These are phyloP conservation scores for Coprinopsis marcescibilis DNA, from an alignment of 768 basidiomycete genomes.

Conservation along the genomic window DNA sequence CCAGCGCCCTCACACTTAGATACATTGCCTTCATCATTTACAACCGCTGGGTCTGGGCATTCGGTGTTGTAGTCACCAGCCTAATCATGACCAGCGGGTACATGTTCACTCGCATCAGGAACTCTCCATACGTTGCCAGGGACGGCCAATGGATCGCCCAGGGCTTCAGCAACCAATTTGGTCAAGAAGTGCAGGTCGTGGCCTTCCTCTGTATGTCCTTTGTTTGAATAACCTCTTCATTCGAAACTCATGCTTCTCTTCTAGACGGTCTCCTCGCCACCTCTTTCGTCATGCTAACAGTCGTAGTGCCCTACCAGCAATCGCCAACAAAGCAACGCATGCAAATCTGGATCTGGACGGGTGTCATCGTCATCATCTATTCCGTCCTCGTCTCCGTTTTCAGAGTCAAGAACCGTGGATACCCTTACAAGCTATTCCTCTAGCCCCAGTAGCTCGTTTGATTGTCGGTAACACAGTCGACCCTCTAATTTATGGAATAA, in stretches of 20 bases:
- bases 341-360: conserved; percentile 88
- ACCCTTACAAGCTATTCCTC: conserved; percentile 76
- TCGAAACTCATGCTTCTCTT: conserved; percentile 8
- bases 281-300: conserved; percentile 72
- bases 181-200: conserved; percentile 88
- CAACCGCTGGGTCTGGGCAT: conserved; percentile 77
- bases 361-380: conserved; percentile 76
- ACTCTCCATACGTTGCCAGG: conserved; percentile 59
- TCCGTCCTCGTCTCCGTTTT: conserved; percentile 84
- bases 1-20: conserved; percentile 45
- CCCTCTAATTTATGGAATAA: conserved; percentile 8
- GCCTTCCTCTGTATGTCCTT: conserved; percentile 71
- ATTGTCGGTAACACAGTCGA: too few species aligned
- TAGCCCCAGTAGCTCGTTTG: conserved; percentile 24
- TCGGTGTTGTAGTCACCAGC: conserved; percentile 47
- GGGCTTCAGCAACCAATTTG: conserved; percentile 87
- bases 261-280: conserved; percentile 82
- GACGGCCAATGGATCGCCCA: conserved; percentile 77
- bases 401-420: conserved; percentile 84
- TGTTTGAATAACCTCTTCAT: conserved; percentile 1
- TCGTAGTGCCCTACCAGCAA: conserved; percentile 73
- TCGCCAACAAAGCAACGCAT: conserved; percentile 72
- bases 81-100: conserved; percentile 88
- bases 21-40: conserved; percentile 60
- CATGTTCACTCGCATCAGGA: conserved; percentile 96